Evolutionary conservation across 306 rosid species (phyloP), one percentile per base, ranked within the genome.

Genomic region (Oemleria cerasiformis): DNA sequence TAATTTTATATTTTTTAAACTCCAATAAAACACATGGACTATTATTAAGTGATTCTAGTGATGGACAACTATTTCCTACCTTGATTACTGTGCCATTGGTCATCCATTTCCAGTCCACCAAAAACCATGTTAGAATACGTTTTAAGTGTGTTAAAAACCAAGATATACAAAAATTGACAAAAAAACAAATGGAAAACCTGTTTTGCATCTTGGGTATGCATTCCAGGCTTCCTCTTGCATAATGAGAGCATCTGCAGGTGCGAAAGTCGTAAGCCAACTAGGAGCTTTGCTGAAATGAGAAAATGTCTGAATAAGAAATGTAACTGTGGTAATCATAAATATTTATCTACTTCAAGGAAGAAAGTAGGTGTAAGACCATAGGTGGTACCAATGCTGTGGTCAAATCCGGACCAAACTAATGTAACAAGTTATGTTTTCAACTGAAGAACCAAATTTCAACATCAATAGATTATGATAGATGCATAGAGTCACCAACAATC

Each of bases 151-250:
- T 41, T 9, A 5, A 66, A 65, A 11, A 67, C 34, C 8, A 67
- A 68, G 53, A 38, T n/a, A 43, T 15, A 59, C 17, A 68, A 63
- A 25, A 57, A 58, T 15, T 21, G 50, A 45, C 58, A 40, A 2
- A 56, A 30, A n/a, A 67, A 20, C 10, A 54, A 8, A 47, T 73
- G 68, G 23, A 77, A 51, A 65, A 83, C 86, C 84, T 83, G 86
- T 79, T 70, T 83, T 83, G 74, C 86, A 83, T 79, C 54, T 83
- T 42, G 86, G 86, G 73, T 72, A 79, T 67, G 86, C 86, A 16
- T 83, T 83, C 86, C 84, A 83, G 50, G 86, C 81, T 73, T 83
- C 84, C 77, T 83, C 86, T 79, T 79, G 79, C 79, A 83, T 69
- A 63, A 83, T 56, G 14, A 83, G 86, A 48, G 86, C 81, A 53